These are phyloP conservation scores for Penstemon barbatus DNA, from an alignment of 257 asterid genomes.

Conservation along the genomic window DNA sequence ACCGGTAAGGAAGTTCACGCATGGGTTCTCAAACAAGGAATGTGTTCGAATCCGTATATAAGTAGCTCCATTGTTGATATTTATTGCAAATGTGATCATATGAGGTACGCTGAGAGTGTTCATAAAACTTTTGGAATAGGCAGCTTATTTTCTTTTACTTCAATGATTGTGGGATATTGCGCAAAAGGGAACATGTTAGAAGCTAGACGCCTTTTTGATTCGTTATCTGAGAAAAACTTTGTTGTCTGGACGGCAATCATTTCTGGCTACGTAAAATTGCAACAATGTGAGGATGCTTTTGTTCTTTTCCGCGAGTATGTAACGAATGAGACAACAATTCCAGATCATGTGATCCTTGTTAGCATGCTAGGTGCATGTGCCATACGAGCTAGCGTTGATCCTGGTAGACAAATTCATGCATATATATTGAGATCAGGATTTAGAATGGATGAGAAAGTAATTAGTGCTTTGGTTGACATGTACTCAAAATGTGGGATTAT, in stretches of 20 bases:
- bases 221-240: slow-evolving; percentile 53
- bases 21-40: slow-evolving; percentile 62
- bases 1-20: slow-evolving; percentile 78
- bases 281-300: slow-evolving; percentile 59
- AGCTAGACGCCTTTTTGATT: slow-evolving; percentile 69
- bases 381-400: slow-evolving; percentile 51
- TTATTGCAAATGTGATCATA: slow-evolving; percentile 66
- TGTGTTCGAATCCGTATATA: slow-evolving; percentile 56
- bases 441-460: slow-evolving; percentile 50
- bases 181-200: slow-evolving; percentile 55
- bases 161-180: slow-evolving; percentile 76
- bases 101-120: slow-evolving; percentile 60
- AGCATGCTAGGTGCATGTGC: slow-evolving; percentile 72
- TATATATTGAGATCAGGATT: slow-evolving; percentile 47
- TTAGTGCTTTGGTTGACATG: slow-evolving; percentile 72
- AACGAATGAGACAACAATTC: slow-evolving; percentile 28
- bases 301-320: slow-evolving; percentile 61
- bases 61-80: slow-evolving; percentile 73
- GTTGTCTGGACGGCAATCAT: slow-evolving; percentile 77
- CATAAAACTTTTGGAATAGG: slow-evolving; percentile 30
- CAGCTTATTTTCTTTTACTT: slow-evolving; percentile 56
- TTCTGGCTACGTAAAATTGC: slow-evolving; percentile 66
- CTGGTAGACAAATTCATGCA: slow-evolving; percentile 83
- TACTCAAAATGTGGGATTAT: slow-evolving; percentile 82
- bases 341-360: slow-evolving; percentile 60